phyloP scores from a whole-genome alignment of 192 early-diverging fungal genomes.

The Chytriomyces sp. region DNA sequence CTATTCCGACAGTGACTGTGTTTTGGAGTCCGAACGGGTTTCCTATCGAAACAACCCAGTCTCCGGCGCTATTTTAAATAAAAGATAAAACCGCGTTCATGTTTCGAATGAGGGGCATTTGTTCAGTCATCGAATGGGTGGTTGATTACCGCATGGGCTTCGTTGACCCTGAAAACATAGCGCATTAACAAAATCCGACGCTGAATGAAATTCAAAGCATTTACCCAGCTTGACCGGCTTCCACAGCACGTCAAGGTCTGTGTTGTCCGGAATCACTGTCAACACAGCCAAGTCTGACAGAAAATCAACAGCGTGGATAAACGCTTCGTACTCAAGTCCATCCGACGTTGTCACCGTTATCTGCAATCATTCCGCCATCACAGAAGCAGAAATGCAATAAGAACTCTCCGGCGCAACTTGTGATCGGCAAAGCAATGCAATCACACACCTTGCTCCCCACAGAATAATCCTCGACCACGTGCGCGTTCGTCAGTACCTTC shows the following conservation, averaged over 20 bases:
- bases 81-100: neutral
- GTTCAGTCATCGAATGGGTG: neutral
- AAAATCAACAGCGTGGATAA: conserved; percentile 49
- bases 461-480: conserved; percentile 37
- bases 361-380: conserved; percentile 11
- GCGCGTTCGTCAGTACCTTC: conserved; percentile 55
- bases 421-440: neutral
- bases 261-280: conserved; percentile 12
- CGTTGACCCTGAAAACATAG: neutral
- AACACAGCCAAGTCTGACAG: conserved; percentile 55
- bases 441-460: conserved; percentile 26
- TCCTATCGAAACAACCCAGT: conserved; percentile 58
- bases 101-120: neutral
- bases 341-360: conserved; percentile 45
- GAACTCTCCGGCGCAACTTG: neutral
- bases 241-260: conserved; percentile 19
- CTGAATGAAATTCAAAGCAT: neutral
- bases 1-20: conserved; percentile 57
- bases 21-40: conserved; percentile 58
- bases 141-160: neutral
- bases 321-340: conserved; percentile 44
- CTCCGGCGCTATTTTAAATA: conserved; percentile 34
- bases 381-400: neutral
- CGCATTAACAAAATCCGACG: neutral
- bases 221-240: conserved; percentile 30